phyloP scores from a whole-genome alignment of 768 basidiomycete species.

The Gloeophyllum trabeum region DNA sequence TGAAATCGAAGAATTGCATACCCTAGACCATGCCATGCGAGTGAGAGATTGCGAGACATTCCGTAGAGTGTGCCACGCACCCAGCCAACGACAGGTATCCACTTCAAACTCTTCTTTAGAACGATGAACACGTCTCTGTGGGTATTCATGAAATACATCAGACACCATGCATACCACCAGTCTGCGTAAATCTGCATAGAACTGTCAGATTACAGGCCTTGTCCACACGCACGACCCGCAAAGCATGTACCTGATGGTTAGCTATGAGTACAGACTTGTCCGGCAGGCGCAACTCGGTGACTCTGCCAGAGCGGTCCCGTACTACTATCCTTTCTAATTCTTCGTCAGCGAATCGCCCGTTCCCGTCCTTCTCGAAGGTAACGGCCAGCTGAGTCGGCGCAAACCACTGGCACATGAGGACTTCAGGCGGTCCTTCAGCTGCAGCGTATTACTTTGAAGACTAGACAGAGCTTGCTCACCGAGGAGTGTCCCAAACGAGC shows the following conservation, averaged over 20 bases:
- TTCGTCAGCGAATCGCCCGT: constrained; percentile 47
- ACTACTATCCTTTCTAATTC: constrained; percentile 48
- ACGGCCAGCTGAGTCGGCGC: constrained; percentile 64
- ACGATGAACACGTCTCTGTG: constrained; percentile 80
- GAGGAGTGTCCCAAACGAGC: constrained; percentile 64
- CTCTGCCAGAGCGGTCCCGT: constrained; percentile 42
- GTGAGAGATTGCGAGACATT: background rate
- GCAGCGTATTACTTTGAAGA: background rate
- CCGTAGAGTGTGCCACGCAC: constrained; percentile 27
- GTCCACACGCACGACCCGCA: background rate
- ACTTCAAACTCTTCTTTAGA: constrained; percentile 83
- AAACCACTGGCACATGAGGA: constrained; percentile 74
- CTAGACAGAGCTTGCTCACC: constrained; percentile 31
- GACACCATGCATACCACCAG: constrained; percentile 83
- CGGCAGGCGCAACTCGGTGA: constrained; percentile 58
- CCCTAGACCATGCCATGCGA: constrained; percentile 29
- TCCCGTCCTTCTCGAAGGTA: constrained; percentile 63
- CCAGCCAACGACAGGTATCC: constrained; percentile 83
- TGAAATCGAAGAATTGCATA: constrained; percentile 93
- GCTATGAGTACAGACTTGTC: constrained; percentile 75
- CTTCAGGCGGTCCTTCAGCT: constrained; percentile 23
- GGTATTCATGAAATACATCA: constrained; percentile 58
- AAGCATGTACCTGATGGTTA: constrained; percentile 74
- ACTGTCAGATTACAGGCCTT: constrained; percentile 1
- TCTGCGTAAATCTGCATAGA: constrained; percentile 54